phyloP scores from a whole-genome alignment of 202 grass and related monocot species.

The Dendrocalamus latiflorus region DNA sequence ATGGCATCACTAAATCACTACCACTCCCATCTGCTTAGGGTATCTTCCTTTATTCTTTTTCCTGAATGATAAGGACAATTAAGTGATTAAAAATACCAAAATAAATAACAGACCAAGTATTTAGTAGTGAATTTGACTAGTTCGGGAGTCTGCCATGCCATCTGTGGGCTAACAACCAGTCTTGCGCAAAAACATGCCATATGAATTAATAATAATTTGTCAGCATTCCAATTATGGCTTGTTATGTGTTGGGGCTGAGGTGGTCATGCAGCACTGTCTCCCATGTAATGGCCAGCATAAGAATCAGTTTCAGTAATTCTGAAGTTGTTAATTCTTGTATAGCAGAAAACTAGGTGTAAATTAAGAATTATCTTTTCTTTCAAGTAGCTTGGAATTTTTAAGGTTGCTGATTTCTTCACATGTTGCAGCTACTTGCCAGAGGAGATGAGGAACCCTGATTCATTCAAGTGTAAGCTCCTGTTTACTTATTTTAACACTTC shows the following conservation, averaged over 20 bases:
- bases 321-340: not conserved
- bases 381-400: not conserved
- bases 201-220: not conserved
- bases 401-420: conserved; percentile 24
- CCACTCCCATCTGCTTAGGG: not conserved
- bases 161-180: not conserved
- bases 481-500: conserved; percentile 16
- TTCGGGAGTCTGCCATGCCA: not conserved
- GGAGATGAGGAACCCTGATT: conserved; percentile 90
- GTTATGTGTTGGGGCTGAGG: not conserved
- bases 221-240: not conserved
- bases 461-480: conserved; percentile 80
- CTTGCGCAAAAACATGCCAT: not conserved
- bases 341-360: not conserved
- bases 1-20: not conserved
- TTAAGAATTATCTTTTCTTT: conserved; percentile 1
- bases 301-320: conserved; percentile 16
- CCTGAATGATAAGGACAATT: not conserved
- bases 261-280: not conserved
- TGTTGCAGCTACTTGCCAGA: conserved; percentile 89
- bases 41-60: not conserved
- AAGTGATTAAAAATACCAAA: not conserved
- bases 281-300: not conserved
- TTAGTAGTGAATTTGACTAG: not conserved
- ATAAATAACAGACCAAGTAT: not conserved